phyloP scores from a whole-genome alignment of 352 stramenopile species.

The Globisporangium yorkense region DNA sequence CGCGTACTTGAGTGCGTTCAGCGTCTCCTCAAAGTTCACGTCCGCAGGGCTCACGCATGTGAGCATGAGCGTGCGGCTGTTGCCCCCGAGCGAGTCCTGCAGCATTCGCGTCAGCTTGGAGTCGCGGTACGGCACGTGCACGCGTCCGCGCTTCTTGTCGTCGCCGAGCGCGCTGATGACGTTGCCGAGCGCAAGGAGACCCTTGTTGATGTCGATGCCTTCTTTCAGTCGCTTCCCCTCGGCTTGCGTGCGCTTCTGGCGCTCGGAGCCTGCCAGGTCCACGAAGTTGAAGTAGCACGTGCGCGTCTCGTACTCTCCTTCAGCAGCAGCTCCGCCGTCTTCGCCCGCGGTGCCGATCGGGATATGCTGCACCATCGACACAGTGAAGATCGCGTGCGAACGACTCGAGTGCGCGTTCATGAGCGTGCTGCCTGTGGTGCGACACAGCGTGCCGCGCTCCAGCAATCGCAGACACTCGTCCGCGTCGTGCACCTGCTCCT shows the following conservation, averaged over 20 bases:
- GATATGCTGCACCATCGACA: conserved; percentile 78
- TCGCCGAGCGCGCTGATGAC: conserved; percentile 96
- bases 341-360: conserved; percentile 38
- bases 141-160: conserved; percentile 83
- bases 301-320: conserved; percentile 74
- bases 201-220: conserved; percentile 98
- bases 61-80: conserved; percentile 90
- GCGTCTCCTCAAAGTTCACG: conserved; percentile 89
- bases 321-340: conserved; percentile 20
- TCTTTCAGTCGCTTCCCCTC: conserved; percentile 91
- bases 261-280: conserved; percentile 89
- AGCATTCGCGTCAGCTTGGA: conserved; percentile 93
- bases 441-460: conserved; percentile 75
- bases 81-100: conserved; percentile 90
- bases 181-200: conserved; percentile 95
- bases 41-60: conserved; percentile 90
- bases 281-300: conserved; percentile 90
- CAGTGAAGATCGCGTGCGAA: conserved; percentile 90
- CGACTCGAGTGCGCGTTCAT: conserved; percentile 92
- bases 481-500: conserved; percentile 56
- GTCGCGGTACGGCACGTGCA: conserved; percentile 93
- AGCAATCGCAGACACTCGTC: conserved; percentile 82
- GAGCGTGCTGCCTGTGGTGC: conserved; percentile 84
- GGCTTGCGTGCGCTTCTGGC: conserved; percentile 94
- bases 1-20: conserved; percentile 91